Evolutionary conservation across 176 grass and related monocot species (phyloP), one percentile per base, ranked within the genome.

Genomic region (Avena insularis): DNA sequence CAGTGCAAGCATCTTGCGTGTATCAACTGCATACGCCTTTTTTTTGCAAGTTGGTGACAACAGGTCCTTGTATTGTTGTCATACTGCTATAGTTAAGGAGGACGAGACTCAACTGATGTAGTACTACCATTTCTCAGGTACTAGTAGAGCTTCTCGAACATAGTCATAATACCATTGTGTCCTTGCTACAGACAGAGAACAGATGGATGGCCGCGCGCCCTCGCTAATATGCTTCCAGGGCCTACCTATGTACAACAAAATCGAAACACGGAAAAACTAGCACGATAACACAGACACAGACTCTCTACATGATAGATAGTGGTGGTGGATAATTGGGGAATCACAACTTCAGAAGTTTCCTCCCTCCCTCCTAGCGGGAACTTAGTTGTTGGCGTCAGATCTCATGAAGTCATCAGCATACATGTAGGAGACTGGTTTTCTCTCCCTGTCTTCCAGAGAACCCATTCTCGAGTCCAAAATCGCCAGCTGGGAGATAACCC

Each of bases 401-500:
- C 75, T 82, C 80, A 88, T 87, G 73, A 95, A 89, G n/a, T 95
- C 91, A 2, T 93, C 89, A 29, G 81, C 59, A 9, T 86, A 87
- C 94, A 93, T 89, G 66, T 90, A 91, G 10, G 94, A 89, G 29
- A 87, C 91, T 61, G 87, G 65, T 27, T 82, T 87, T 73, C 81
- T 83, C 49, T 82, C 89, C 46, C 27, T 80, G 19, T 38, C 67
- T 86, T 93, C 85, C 27, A 90, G 60, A 80, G 91, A 86, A 78
- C 72, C 77, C 87, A 91, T 93, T 80, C 94, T 95, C 0, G 91
- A 95, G 82, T 93, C 94, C 85, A 95, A 15, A 80, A 95, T 45
- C n/a, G 91, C 91, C 74, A 95, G 36, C 57, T 95, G 94, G 12
- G 91, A 91, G 14, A 88, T 85, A 54, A 95, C 91, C 94, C 94